Evolutionary conservation across 345 rosid genomes (phyloP), one percentile per base, ranked within the genome.

Genomic region (Draba incana): DNA sequence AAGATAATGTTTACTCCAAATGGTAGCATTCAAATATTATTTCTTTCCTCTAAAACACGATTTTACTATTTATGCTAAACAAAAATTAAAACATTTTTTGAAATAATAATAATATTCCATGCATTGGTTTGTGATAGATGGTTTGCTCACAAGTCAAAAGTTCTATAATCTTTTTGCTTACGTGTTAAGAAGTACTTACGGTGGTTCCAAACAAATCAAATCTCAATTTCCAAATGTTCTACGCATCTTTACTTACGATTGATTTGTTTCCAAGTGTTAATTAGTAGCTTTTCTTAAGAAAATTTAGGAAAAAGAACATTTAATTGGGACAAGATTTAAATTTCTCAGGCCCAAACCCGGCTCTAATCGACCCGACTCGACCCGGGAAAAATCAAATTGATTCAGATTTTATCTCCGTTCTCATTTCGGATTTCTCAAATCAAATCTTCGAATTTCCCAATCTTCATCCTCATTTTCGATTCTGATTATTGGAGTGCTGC

Each of bases 341-440:
- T 15, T 14, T 14, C 33, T 4, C 35, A 58, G 64, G 64, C 49
- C 64, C 64, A 59, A 42, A 59, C 2, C 24, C 64, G 12, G 8
- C 49, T 41, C 64, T 13, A 8, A 42, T 25, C 30, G 24, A 33
- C 8, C 49, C 64, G 48, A 39, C 63, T 14, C 9, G 43, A 39
- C 43, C 43, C 20, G 20, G 3, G 5, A 13, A 35, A 35, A 30
- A 6, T 0, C 5, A 31, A 31, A 31, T 7, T 31, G 35, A 31
- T 31, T 31, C 7, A 31, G 35, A 5, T 31, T 31, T 6, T 2
- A 30, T 4, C 33, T 3, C 4, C 33, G 33, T 30, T 30, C 33
- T 30, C 33, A 30, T 30, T 30, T 30, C 5, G 33, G 33, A 30
- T 30, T 30, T 30, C 33, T 30, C 33, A 35, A 35, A 35, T 35